Evolutionary conservation across 1,284 basidiomycete species (phyloP).

Genomic region (Somion occarium): DNA sequence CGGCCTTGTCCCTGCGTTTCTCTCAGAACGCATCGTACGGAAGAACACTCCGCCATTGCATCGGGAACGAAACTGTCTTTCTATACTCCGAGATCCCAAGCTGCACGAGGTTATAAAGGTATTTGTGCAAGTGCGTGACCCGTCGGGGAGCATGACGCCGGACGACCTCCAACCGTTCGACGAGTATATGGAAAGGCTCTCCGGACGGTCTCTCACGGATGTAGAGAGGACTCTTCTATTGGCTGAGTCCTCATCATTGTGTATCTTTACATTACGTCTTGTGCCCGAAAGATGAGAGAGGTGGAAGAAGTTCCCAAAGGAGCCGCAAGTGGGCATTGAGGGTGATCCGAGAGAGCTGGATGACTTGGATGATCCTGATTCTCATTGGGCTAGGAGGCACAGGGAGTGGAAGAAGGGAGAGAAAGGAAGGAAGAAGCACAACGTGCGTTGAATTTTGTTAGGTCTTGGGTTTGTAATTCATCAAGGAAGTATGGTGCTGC

Average conservation of each 20-base stretch:
- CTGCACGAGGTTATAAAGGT: constrained; percentile 22
- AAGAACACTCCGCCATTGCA: constrained; percentile 20
- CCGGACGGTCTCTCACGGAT: constrained; percentile 1
- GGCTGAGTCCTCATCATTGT: neutral
- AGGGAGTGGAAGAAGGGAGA: too few relatives aligned
- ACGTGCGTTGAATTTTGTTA: too few relatives aligned
- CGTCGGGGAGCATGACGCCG: neutral
- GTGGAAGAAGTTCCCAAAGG: constrained; percentile 1
- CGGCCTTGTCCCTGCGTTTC: neutral
- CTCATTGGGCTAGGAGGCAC: too few relatives aligned
- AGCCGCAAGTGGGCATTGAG: neutral
- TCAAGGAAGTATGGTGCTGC: too few relatives aligned
- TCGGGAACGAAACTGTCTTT: constrained; percentile 27
- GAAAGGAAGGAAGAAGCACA: too few relatives aligned
- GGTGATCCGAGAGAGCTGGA: too few relatives aligned
- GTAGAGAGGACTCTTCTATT: neutral
- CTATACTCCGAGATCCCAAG: constrained; percentile 29
- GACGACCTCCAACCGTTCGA: neutral
- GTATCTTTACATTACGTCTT: neutral
- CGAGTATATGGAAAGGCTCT: constrained; percentile 5
- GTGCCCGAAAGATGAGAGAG: neutral
- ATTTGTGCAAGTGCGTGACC: neutral
- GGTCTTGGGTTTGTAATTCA: too few relatives aligned
- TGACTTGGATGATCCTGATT: too few relatives aligned
- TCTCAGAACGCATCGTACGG: constrained; percentile 7